Evolutionary conservation across 75 land plant species (phyloP).

Genomic region (Pinus albicaulis): DNA sequence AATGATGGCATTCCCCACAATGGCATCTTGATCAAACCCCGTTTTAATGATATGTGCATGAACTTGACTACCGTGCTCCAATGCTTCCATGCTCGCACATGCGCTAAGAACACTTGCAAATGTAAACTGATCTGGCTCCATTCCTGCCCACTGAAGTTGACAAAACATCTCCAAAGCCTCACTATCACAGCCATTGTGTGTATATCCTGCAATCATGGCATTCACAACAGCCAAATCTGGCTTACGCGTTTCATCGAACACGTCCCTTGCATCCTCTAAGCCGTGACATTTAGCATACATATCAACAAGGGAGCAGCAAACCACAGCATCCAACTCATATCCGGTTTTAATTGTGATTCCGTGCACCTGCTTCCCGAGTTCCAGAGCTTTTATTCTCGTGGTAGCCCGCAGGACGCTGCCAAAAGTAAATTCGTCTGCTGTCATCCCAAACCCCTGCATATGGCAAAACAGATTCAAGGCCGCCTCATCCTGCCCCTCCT

Average conservation of each 20-base stretch:
- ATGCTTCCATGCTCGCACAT: slow-evolving; percentile 16
- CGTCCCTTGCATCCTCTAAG: slow-evolving; percentile 19
- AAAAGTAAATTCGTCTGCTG: slow-evolving; percentile 29
- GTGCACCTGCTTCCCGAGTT: slow-evolving; percentile 42
- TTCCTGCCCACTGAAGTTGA: neutral
- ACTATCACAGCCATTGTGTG: slow-evolving; percentile 12
- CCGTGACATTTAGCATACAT: slow-evolving; percentile 49
- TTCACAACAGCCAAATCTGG: slow-evolving; percentile 38
- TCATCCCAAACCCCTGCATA: slow-evolving; percentile 38
- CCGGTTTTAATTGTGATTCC: slow-evolving; percentile 21
- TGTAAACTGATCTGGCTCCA: slow-evolving; percentile 20
- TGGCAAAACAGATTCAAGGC: slow-evolving; percentile 23
- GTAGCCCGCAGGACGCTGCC: slow-evolving; percentile 47
- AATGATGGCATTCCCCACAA: slow-evolving; percentile 32
- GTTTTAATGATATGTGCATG: slow-evolving; percentile 27
- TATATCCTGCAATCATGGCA: slow-evolving; percentile 54
- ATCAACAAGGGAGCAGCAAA: slow-evolving; percentile 47
- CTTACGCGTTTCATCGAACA: slow-evolving; percentile 28
- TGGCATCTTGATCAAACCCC: slow-evolving; percentile 8
- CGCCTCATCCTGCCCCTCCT: slow-evolving; percentile 16
- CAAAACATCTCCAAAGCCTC: slow-evolving; percentile 25
- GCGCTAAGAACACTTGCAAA: slow-evolving; percentile 19
- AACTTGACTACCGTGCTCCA: slow-evolving; percentile 12
- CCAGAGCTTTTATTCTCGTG: slow-evolving; percentile 6
- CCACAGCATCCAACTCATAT: slow-evolving; percentile 34